Evolutionary conservation across 2,329 filamentous ascomycete species (phyloP), one percentile per base, ranked within the genome.

Genomic region (Colletotrichum abscissum): DNA sequence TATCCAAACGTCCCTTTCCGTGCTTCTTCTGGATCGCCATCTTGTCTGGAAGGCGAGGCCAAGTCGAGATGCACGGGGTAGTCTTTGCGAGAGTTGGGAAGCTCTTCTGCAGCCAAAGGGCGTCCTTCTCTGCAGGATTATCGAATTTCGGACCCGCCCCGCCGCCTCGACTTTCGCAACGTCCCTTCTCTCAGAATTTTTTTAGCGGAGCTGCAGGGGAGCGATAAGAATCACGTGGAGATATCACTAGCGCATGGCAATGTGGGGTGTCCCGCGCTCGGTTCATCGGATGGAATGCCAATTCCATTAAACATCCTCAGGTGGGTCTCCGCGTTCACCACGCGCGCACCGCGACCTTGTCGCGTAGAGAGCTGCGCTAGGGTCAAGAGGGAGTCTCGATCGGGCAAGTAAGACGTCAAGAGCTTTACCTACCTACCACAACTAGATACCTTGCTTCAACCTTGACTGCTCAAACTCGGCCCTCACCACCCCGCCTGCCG

Each of bases 1-100:
- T 98, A 85, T 99, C 97, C 80, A 98, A 89, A 90, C 96, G 95
- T 84, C 96, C 96, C 87, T 98, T 98, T 86, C 95, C 96, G 86
- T 98, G 94, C 90, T 98, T 98, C 90, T 98, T 98, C 82, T 98
- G 95, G 80, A 98, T 96, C 80, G 94, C 95, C 97, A 98, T 98
- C 70, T 77, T 78, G 72, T 75, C 62, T 49, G 63, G 42, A 62
- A 28, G 60, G 67, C 49, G 68, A 38, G 28, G 58, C 62, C 63
- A 66, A 63, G 63, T 24, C 38, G 52, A 38, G 16, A 24, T 28
- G 52, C 63, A 65, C 63, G 19, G 22, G 49, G n/a, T n/a, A 49
- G n/a, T 49, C 16, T 49, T 60, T 60, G 49, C 8, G 38, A 54
- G 35, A 35, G 33, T 33, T 42, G 35, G 35, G 28, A 49, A 35